These are phyloP conservation scores for Hypholoma fasciculare DNA, from an alignment of 768 basidiomycete genomes.

Conservation along the genomic window DNA sequence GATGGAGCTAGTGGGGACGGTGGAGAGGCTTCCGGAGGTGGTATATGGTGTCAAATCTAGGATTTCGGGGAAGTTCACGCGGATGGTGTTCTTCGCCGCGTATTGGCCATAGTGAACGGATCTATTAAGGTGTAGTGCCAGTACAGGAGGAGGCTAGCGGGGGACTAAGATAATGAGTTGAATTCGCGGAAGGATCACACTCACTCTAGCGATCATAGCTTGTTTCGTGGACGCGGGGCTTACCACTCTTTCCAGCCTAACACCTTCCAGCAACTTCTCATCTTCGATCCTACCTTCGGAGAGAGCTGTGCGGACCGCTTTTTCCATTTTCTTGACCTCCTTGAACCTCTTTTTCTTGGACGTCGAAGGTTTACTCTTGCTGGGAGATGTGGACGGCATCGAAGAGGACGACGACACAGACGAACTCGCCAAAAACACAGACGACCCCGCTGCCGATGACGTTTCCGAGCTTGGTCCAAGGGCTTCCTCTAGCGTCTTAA, in stretches of 20 bases:
- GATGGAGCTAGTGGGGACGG: slow-evolving; percentile 67
- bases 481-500: slow-evolving; percentile 53
- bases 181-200: slow-evolving; percentile 24
- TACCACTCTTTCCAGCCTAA: slow-evolving; percentile 76
- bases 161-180: background rate
- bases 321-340: slow-evolving; percentile 68
- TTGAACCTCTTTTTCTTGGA: slow-evolving; percentile 78
- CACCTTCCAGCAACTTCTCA: slow-evolving; percentile 62
- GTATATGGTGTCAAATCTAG: slow-evolving; percentile 90
- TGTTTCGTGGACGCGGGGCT: slow-evolving; percentile 82
- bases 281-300: slow-evolving; percentile 81
- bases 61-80: slow-evolving; percentile 80
- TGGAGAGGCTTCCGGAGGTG: slow-evolving; percentile 77
- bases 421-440: background rate
- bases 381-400: slow-evolving; percentile 15
- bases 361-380: slow-evolving; percentile 46
- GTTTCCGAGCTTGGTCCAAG: slow-evolving; percentile 20
- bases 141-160: slow-evolving; percentile 77
- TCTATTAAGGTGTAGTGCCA: slow-evolving; percentile 89
- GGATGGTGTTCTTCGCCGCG: slow-evolving; percentile 82
- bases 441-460: background rate
- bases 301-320: slow-evolving; percentile 59
- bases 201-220: slow-evolving; percentile 87
- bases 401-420: slow-evolving; percentile 11
- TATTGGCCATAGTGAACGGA: slow-evolving; percentile 79